These are phyloP conservation scores for Gaillardinia entomophila DNA, from an alignment of 805 yeast genomes.

Conservation along the genomic window DNA sequence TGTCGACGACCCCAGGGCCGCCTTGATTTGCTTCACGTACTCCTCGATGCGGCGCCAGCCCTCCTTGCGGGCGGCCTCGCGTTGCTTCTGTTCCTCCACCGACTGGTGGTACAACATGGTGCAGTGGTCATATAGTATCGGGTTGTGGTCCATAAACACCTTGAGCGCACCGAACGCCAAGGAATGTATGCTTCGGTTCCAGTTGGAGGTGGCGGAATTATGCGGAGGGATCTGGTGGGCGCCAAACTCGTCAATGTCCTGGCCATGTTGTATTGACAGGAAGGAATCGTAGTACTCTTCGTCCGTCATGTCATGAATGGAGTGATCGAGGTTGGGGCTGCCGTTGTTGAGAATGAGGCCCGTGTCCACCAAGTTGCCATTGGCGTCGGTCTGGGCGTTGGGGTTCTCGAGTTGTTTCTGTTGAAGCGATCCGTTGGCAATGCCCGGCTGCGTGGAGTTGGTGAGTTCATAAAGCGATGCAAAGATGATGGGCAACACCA, in stretches of 20 bases:
- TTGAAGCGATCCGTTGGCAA: conserved; percentile 34
- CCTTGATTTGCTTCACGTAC: conserved; percentile 38
- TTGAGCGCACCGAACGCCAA: conserved; percentile 88
- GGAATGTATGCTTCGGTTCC: conserved; percentile 92
- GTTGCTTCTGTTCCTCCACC: conserved; percentile 63
- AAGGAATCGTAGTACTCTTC: conserved; percentile 41
- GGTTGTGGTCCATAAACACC: conserved; percentile 88
- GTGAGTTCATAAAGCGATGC: conserved; percentile 86
- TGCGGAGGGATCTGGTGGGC: conserved; percentile 33
- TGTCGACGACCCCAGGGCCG: too few relatives aligned
- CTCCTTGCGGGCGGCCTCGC: conserved; percentile 55
- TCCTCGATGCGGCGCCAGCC: conserved; percentile 69
- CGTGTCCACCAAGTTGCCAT: conserved; percentile 35
- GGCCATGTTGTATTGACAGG: conserved; percentile 25
- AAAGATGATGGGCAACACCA: conserved; percentile 85
- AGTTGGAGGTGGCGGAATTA: conserved; percentile 53
- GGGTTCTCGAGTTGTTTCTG: conserved; percentile 35
- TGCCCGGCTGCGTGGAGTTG: conserved; percentile 39
- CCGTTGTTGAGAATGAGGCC: conserved; percentile 23
- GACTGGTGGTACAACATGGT: conserved; percentile 81
- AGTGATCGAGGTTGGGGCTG: conserved; percentile 3
- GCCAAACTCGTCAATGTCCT: conserved; percentile 29
- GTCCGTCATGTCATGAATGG: conserved; percentile 32
- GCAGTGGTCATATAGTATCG: conserved; percentile 86
- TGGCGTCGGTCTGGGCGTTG: conserved; percentile 33